Base-by-base conservation (phyloP, 2,329 filamentous ascomycete species). In the Metarhizium robertsii region DNA sequence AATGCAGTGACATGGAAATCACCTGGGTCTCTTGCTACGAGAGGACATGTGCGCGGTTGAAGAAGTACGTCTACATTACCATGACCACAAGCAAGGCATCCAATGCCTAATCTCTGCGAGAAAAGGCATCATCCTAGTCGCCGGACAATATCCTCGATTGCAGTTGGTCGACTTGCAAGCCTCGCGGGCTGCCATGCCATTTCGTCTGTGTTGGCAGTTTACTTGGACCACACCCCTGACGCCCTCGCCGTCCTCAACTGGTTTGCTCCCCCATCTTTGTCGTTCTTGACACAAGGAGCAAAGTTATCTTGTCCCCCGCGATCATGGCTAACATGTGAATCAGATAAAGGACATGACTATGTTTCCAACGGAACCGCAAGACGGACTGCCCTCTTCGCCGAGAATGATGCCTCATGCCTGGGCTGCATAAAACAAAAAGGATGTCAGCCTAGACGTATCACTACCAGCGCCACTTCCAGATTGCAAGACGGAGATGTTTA, bases 151-250 rank as follows among this genome's bases (percentile, higher is more conserved):
- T 50, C 14, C 36, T 40, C 32, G 52, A 32, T 32, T 29, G 52
- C 29, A 4, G 43, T 49, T 40, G 38, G 38, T 40, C n/a, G 45
- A 47, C 45, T 30, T 14, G 38, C 51, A 53, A 43, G 38, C 51
- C 18, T 40, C 38, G 14, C 38, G 38, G 25, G 49, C 11, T 20
- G 50, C 50, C 49, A 36, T 36, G 34, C 34, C 34, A 36, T 36
- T 36, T 40, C 14, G 38, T 40, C 49, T 34, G 43, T 16, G 54
- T 49, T 55, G 50, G 54, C 54, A 53, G 43, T 40, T 34, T 11
- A 40, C 38, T 40, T 40, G 8, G 38, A 40, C 38, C 38, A 40
- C 38, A 16, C 38, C 38, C 38, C 38, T 14, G 38, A 40, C 38
- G 38, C 38, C 38, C 38, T 40, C 11, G 38, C 38, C 38, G 6